phyloP scores from a whole-genome alignment of 345 rosid genomes.

The Camelina neglecta region DNA sequence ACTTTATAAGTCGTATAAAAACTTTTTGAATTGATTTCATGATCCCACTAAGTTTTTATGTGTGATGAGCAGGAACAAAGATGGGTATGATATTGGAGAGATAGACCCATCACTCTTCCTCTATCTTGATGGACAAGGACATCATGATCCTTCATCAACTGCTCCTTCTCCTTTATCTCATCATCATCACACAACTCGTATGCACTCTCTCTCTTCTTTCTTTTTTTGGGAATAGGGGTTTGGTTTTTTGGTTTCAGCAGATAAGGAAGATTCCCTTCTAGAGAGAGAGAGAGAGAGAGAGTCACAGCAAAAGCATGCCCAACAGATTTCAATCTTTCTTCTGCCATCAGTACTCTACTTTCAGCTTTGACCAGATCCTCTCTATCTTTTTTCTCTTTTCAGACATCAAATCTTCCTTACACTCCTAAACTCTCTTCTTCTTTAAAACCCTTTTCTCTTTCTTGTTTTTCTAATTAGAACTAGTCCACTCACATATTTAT shows the following conservation, averaged over 20 bases:
- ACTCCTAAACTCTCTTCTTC: conserved; percentile 29
- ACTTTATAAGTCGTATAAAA: neutral
- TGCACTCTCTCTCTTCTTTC: conserved; percentile 32
- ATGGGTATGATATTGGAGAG: conserved; percentile 80
- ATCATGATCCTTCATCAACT: conserved; percentile 49
- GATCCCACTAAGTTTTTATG: neutral
- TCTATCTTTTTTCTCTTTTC: conserved; percentile 38
- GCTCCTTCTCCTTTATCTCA: conserved; percentile 50
- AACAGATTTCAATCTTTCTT: conserved; percentile 51
- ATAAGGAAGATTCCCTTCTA: conserved; percentile 34
- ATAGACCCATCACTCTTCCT: conserved; percentile 94
- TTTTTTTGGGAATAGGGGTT: conserved; percentile 36
- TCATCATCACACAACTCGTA: conserved; percentile 76
- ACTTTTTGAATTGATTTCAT: conserved; percentile 25
- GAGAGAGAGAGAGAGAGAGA: conserved; percentile 43
- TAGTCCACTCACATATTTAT: conserved; percentile 33
- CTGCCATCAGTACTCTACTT: conserved; percentile 54
- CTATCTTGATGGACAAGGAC: conserved; percentile 91
- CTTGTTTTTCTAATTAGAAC: conserved; percentile 35
- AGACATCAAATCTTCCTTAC: conserved; percentile 45
- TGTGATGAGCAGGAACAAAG: conserved; percentile 47
- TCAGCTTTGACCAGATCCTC: conserved; percentile 76
- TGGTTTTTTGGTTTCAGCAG: conserved; percentile 34
- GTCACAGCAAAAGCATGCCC: conserved; percentile 71
- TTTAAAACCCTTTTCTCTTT: conserved; percentile 41